A percentile compares a stretch with the other conserved stretches of the same genome.
Evolutionary conservation across 345 rosid genomes (phyloP).

Genomic region (Alliaria petiolata): DNA sequence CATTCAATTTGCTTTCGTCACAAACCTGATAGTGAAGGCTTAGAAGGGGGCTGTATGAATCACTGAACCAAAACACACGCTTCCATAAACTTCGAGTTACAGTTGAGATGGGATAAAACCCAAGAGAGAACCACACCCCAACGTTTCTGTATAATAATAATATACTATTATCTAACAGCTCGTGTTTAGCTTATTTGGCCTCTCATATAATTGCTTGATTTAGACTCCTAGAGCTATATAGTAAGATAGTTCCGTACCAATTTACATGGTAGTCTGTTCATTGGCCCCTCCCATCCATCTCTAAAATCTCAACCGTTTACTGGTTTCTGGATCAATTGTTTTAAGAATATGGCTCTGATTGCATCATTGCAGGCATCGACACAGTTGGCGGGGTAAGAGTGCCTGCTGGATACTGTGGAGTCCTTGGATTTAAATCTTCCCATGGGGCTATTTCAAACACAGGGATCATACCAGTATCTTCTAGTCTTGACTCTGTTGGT

Average conservation of each 20-base stretch:
- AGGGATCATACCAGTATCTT: slow-evolving; percentile 62
- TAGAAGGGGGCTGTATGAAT: neutral
- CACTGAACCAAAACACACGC: neutral
- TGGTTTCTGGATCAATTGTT: neutral
- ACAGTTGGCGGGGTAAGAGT: slow-evolving; percentile 89
- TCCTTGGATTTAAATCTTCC: slow-evolving; percentile 82
- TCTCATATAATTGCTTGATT: neutral
- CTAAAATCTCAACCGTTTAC: neutral
- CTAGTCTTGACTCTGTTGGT: slow-evolving; percentile 90
- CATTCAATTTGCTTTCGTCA: neutral
- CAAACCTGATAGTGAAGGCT: neutral
- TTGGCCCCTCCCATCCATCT: neutral
- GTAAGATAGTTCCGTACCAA: neutral
- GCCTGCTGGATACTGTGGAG: slow-evolving; percentile 81
- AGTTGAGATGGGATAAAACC: neutral
- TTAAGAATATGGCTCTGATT: neutral
- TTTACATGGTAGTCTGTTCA: neutral
- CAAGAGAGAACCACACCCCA: neutral
- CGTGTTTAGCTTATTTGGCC: neutral
- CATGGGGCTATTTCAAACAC: slow-evolving; percentile 58
- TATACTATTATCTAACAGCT: neutral
- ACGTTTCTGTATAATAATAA: neutral
- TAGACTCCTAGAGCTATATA: neutral
- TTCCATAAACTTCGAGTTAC: neutral
- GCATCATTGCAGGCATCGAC: slow-evolving; percentile 65